Base-by-base conservation (phyloP, 768 basidiomycete genomes). In the Pleurotus tuber-regium region DNA sequence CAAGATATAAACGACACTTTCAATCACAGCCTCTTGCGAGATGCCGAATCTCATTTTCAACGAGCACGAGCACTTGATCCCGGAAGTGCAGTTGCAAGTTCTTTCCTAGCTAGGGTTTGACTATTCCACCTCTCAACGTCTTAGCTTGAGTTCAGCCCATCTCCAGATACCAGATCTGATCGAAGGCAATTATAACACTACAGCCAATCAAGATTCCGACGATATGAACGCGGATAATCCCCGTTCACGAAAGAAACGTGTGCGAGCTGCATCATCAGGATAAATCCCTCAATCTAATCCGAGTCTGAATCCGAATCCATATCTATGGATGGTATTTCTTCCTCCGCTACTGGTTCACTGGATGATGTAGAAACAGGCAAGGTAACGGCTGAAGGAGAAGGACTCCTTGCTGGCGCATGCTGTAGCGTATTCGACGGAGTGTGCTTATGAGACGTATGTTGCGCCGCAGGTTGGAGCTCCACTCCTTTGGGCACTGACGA, bases 281-380 rank as follows among this genome's bases (percentile, higher is more conserved):
- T 31, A 35, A 48, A 16, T 18, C 18, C n/a, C 11, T 46, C 21
- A 16, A 18, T 25, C 46, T 48, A 48, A 28, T 78, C 79, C 26
- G 70, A 70, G 35, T 92, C 91, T 3, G 89, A 87, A 65, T 92
- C 90, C 1, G 90, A 92, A 33, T 77, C 83, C 72, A 90, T 70
- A 62, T 92, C 79, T 30, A 94, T 91, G 9, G 73, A 61, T 2
- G 91, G 91, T 73, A 94, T 83, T 40, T 82, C 80, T 33, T 50
- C 49, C 2, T 18, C 38, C 18, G 24, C 49, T 26, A n/a, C 28
- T 30, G 44, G 25, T 18, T 47, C 44, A 4, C 16, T 6, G 1
- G 7, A 14, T 19, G 40, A n/a, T n/a, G n/a, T n/a, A n/a, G n/a
- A n/a, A n/a, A n/a, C n/a, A n/a, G n/a, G n/a, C n/a, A n/a, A n/a